Evolutionary conservation across 345 rosid species (phyloP).

Genomic region (Aquilaria yunnanensis): DNA sequence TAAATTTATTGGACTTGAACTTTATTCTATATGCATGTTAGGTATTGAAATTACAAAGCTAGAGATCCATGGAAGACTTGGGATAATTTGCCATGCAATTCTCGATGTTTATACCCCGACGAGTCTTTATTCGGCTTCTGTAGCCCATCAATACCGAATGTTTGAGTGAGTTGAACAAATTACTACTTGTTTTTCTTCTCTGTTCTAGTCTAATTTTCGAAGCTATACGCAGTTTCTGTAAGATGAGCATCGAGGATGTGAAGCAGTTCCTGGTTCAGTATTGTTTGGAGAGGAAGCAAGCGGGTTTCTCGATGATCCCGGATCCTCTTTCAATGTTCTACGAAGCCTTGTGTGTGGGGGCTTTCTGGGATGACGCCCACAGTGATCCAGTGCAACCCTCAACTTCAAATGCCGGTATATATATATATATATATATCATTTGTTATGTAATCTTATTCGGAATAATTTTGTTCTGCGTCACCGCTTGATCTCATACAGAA

Average conservation of each 20-base stretch:
- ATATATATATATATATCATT: too few species aligned
- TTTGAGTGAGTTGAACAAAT: conserved; percentile 33
- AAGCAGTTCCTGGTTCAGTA: conserved; percentile 40
- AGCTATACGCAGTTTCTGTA: conserved; percentile 24
- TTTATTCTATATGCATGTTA: neutral
- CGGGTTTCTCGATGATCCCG: conserved; percentile 31
- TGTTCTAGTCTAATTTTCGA: neutral
- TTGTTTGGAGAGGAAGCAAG: conserved; percentile 23
- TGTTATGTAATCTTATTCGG: neutral
- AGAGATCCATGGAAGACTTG: conserved; percentile 56
- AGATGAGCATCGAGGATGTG: conserved; percentile 29
- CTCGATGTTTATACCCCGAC: conserved; percentile 17
- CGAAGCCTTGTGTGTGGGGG: conserved; percentile 33
- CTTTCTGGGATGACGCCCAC: conserved; percentile 12
- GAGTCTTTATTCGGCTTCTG: neutral
- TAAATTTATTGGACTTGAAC: too few species aligned
- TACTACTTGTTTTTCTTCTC: neutral
- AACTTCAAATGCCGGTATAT: conserved; percentile 17
- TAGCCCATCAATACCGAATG: conserved; percentile 22
- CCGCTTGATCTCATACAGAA: neutral
- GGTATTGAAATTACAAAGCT: conserved; percentile 35
- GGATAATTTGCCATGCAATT: conserved; percentile 45
- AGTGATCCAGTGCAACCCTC: conserved; percentile 17
- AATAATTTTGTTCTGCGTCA: neutral
- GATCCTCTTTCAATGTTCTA: conserved; percentile 51